These are phyloP conservation scores for Papiliotrema fonsecae DNA, from an alignment of 1,284 basidiomycete genomes.

Conservation along the genomic window DNA sequence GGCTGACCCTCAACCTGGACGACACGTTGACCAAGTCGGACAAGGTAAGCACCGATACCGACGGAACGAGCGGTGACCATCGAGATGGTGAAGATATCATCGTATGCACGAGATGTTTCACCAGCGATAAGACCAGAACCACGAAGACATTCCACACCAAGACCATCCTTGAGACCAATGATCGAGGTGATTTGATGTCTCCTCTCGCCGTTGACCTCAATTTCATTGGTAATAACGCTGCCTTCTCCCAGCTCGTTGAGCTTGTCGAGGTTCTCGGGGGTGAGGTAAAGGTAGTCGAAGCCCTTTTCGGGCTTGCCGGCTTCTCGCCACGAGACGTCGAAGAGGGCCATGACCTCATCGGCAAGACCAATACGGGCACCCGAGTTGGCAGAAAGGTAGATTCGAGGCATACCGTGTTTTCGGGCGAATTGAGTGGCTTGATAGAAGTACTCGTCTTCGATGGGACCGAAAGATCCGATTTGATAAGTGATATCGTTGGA, in stretches of 20 bases:
- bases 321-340: slow-evolving; percentile 89
- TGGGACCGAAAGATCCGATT: slow-evolving; percentile 96
- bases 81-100: slow-evolving; percentile 99
- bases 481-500: slow-evolving; percentile 99
- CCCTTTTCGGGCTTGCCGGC: slow-evolving; percentile 83
- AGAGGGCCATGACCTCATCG: slow-evolving; percentile 83
- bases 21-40: slow-evolving; percentile 93
- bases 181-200: slow-evolving; percentile 94
- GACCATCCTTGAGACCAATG: slow-evolving; percentile 91
- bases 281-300: slow-evolving; percentile 93
- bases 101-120: slow-evolving; percentile 95
- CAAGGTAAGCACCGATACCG: slow-evolving; percentile 98
- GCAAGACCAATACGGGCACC: slow-evolving; percentile 95
- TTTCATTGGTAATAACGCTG: slow-evolving; percentile 75
- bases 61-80: slow-evolving; percentile 98
- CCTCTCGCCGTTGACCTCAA: slow-evolving; percentile 77
- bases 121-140: slow-evolving; percentile 98
- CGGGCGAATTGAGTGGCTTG: slow-evolving; percentile 92
- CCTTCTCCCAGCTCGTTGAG: slow-evolving; percentile 73
- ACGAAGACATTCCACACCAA: slow-evolving; percentile 95
- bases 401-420: slow-evolving; percentile 77
- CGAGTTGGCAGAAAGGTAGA: slow-evolving; percentile 98
- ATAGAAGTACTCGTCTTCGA: slow-evolving; percentile 95
- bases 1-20: slow-evolving; percentile 99
- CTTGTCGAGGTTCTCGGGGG: slow-evolving; percentile 75